Evolutionary conservation across 2,329 filamentous ascomycete species (phyloP).

Genomic region (Diplodia scrobiculata): DNA sequence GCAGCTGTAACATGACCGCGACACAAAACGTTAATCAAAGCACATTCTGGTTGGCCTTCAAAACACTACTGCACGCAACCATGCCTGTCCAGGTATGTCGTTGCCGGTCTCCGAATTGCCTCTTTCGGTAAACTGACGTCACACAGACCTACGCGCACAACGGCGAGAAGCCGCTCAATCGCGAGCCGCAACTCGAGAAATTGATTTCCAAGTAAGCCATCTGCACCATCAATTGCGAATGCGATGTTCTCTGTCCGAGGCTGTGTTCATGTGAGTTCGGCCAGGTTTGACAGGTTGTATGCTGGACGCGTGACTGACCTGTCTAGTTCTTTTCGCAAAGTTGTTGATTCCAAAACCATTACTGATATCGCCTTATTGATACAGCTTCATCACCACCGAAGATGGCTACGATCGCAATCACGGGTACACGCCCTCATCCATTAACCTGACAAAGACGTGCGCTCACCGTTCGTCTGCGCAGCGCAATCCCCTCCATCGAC

Average conservation of each 20-base stretch:
- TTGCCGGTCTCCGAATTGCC: constrained; percentile 9
- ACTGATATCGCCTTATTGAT: not conserved
- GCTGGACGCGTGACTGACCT: not conserved
- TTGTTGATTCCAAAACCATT: not conserved
- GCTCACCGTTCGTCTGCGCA: constrained; percentile 1
- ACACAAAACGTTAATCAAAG: not conserved
- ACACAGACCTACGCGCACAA: constrained; percentile 40
- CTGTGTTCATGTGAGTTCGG: no score
- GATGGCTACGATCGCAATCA: constrained; percentile 62
- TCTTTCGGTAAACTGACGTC: constrained; percentile 9
- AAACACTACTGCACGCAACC: not conserved
- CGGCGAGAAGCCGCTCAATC: constrained; percentile 52
- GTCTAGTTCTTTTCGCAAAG: not conserved
- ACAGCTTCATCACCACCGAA: constrained; percentile 53
- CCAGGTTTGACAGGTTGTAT: no score
- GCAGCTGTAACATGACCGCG: not conserved
- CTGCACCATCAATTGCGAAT: not conserved
- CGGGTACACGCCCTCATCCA: constrained; percentile 37
- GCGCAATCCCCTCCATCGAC: constrained; percentile 54
- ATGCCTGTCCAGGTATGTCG: constrained; percentile 12
- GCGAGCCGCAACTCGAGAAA: constrained; percentile 51
- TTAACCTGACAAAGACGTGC: not conserved
- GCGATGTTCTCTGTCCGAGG: no score
- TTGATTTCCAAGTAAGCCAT: constrained; percentile 48
- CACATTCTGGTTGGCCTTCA: not conserved